Evolutionary conservation across 2,329 filamentous ascomycete genomes (phyloP).

Genomic region (Fonsecaea pedrosoi): DNA sequence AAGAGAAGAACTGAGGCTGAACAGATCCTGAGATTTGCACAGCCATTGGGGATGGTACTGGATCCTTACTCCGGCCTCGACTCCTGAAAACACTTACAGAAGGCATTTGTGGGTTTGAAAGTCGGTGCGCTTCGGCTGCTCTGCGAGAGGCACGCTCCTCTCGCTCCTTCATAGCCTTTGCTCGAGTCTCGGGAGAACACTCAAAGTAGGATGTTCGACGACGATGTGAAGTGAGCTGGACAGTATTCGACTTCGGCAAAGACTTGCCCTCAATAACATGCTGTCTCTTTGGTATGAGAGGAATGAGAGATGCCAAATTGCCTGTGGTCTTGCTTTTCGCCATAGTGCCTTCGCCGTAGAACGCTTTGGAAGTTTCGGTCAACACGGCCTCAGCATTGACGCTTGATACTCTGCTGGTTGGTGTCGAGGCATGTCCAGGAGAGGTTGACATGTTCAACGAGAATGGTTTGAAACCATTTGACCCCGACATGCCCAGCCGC

Average conservation of each 20-base stretch:
- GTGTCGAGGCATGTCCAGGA: slow-evolving; percentile 16
- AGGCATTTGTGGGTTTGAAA: slow-evolving; percentile 17
- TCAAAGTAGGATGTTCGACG: slow-evolving; percentile 28
- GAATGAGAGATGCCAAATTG: slow-evolving; percentile 32
- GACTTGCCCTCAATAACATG: slow-evolving; percentile 5
- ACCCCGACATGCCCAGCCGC: background rate
- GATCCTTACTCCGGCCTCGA: slow-evolving; percentile 2
- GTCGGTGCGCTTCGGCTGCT: slow-evolving; percentile 20
- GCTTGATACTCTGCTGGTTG: slow-evolving; percentile 31
- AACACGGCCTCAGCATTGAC: slow-evolving; percentile 32
- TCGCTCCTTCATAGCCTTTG: slow-evolving; percentile 21
- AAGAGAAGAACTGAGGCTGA: background rate
- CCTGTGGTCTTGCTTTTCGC: slow-evolving; percentile 39
- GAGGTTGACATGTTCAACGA: slow-evolving; percentile 19
- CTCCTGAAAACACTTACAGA: slow-evolving; percentile 4
- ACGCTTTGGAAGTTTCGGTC: slow-evolving; percentile 8
- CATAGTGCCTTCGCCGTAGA: slow-evolving; percentile 29
- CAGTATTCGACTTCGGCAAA: slow-evolving; percentile 6
- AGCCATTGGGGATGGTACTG: slow-evolving; percentile 4
- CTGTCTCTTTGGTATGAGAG: slow-evolving; percentile 24
- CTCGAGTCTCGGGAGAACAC: slow-evolving; percentile 25
- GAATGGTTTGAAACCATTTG: slow-evolving; percentile 20
- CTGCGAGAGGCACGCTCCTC: slow-evolving; percentile 23
- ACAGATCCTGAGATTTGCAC: background rate
- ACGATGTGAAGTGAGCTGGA: slow-evolving; percentile 7